phyloP scores from a whole-genome alignment of 805 yeast genomes.

The Pichia thaimueangensis region DNA sequence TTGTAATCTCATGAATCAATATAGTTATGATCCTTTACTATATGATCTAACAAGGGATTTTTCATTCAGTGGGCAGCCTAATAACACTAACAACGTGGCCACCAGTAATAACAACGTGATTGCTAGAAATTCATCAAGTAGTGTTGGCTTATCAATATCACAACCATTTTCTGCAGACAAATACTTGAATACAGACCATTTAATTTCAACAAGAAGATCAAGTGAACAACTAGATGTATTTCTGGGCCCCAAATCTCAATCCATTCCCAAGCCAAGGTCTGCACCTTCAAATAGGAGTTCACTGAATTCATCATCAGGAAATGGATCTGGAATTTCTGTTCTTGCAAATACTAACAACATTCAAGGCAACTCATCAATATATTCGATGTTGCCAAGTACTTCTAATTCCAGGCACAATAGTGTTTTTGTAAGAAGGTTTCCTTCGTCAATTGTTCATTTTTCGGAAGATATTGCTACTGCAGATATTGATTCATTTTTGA shows the following conservation, averaged over 20 bases:
- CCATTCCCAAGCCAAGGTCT: constrained; percentile 1
- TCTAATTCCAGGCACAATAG: constrained; percentile 24
- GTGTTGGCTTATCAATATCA: constrained; percentile 8
- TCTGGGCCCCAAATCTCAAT: constrained; percentile 23
- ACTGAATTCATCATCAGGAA: background rate
- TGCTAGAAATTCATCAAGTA: background rate
- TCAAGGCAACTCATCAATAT: background rate
- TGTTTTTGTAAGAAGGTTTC: constrained; percentile 26
- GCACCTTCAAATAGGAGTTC: background rate
- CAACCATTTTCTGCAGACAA: constrained; percentile 27
- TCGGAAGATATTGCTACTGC: constrained; percentile 22
- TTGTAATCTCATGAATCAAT: background rate
- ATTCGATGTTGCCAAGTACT: background rate
- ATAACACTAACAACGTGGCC: constrained; percentile 12
- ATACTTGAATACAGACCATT: constrained; percentile 22
- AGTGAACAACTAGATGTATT: constrained; percentile 47
- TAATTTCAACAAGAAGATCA: constrained; percentile 33
- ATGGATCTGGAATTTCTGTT: background rate
- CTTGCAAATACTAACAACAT: background rate
- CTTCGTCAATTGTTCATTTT: constrained; percentile 26
- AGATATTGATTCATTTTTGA: constrained; percentile 32
- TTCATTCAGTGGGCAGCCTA: constrained; percentile 7
- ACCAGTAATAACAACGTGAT: no score
- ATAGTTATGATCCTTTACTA: background rate
- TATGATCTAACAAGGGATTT: constrained; percentile 17